Percentiles rank a stretch among this genome's conserved stretches.
Evolutionary conservation across 2,329 filamentous ascomycete genomes (phyloP).

Genomic region (Xylaria sp.): DNA sequence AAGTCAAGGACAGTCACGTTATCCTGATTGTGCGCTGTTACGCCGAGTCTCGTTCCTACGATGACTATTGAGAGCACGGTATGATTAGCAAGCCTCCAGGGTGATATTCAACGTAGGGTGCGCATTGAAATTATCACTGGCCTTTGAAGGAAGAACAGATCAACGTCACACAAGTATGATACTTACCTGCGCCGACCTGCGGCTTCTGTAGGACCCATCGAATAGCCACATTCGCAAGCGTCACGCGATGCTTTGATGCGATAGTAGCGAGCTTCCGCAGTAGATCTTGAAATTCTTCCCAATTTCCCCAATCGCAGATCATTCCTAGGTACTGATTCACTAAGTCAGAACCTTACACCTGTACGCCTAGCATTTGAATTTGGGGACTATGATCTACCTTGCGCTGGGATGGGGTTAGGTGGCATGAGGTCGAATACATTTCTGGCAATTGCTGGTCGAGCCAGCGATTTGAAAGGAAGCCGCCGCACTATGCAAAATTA

Average conservation of each 20-base stretch:
- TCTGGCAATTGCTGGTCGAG: conserved; percentile 48
- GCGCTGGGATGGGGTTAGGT: conserved; percentile 52
- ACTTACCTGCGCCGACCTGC: conserved; percentile 47
- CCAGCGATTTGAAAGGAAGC: conserved; percentile 52
- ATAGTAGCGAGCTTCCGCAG: conserved; percentile 42
- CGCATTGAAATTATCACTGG: not conserved
- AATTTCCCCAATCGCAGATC: conserved; percentile 49
- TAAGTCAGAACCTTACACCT: not conserved
- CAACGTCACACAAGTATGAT: too few species aligned
- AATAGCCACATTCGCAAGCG: conserved; percentile 48
- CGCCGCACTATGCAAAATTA: conserved; percentile 47
- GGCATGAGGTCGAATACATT: conserved; percentile 47
- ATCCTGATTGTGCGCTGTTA: conserved; percentile 45
- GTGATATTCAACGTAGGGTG: too few species aligned
- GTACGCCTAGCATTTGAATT: not conserved
- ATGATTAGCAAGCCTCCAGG: conserved; percentile 3
- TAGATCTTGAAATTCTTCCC: conserved; percentile 49
- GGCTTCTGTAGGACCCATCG: conserved; percentile 52
- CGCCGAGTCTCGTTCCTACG: conserved; percentile 50
- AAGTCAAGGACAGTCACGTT: conserved; percentile 47
- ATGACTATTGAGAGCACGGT: conserved; percentile 42
- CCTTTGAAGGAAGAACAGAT: not conserved
- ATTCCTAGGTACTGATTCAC: conserved; percentile 48
- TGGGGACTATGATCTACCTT: conserved; percentile 41
- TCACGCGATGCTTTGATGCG: conserved; percentile 46